These are phyloP conservation scores for Saccharomyces mikatae DNA, from an alignment of 805 yeast species.

Conservation along the genomic window DNA sequence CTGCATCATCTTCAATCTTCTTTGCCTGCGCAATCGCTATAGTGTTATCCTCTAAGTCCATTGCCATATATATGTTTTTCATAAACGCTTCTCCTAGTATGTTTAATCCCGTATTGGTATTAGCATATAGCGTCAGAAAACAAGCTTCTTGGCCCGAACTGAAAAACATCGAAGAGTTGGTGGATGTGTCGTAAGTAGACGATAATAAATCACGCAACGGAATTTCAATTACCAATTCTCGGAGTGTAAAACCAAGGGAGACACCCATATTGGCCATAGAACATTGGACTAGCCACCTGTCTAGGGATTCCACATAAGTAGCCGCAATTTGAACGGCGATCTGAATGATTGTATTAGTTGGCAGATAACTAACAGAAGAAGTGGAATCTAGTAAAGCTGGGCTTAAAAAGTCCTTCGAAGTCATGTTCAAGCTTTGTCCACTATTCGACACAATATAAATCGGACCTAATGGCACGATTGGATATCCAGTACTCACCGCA, in stretches of 20 bases:
- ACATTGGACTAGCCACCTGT: slow-evolving; percentile 60
- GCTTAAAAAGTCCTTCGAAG: slow-evolving; percentile 31
- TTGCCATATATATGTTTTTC: slow-evolving; percentile 47
- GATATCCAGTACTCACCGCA: slow-evolving; percentile 29
- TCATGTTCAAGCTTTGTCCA: slow-evolving; percentile 33
- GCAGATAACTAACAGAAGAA: slow-evolving; percentile 41
- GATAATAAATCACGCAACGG: slow-evolving; percentile 43
- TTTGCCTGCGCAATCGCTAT: slow-evolving; percentile 52
- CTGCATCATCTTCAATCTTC: slow-evolving; percentile 3
- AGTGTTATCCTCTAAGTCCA: slow-evolving; percentile 49
- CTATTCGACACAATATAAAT: slow-evolving; percentile 37
- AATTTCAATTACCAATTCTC: slow-evolving; percentile 41
- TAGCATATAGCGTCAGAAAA: slow-evolving; percentile 43
- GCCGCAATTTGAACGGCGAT: slow-evolving; percentile 68
- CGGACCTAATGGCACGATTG: slow-evolving; percentile 41
- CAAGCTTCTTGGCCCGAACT: slow-evolving; percentile 53
- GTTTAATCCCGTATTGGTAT: slow-evolving; percentile 40
- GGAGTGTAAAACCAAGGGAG: slow-evolving; percentile 44
- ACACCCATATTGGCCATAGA: slow-evolving; percentile 42
- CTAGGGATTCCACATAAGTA: slow-evolving; percentile 39
- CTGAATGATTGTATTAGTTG: slow-evolving; percentile 47
- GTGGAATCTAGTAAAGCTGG: slow-evolving; percentile 59
- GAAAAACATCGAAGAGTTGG: slow-evolving; percentile 37
- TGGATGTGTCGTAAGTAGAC: slow-evolving; percentile 28
- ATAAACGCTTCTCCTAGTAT: slow-evolving; percentile 54